A percentile compares a stretch with the other conserved stretches of the same genome.
phyloP scores from a whole-genome alignment of 176 grass and related monocot species.

The Paspalum vaginatum region DNA sequence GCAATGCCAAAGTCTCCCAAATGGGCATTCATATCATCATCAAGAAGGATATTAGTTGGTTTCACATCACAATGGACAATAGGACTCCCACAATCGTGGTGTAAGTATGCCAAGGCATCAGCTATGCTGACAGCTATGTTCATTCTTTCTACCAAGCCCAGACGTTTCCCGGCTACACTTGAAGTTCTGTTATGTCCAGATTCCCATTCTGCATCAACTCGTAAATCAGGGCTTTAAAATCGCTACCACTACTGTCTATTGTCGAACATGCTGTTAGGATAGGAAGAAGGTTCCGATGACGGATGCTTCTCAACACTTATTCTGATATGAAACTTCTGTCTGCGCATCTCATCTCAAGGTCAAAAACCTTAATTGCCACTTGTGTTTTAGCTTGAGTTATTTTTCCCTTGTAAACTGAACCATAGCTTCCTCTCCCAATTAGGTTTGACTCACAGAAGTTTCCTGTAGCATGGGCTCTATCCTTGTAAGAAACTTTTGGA shows the following conservation, averaged over 20 bases:
- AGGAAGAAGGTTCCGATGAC: slow-evolving; percentile 50
- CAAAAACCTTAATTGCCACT: slow-evolving; percentile 51
- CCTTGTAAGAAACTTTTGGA: slow-evolving; percentile 35
- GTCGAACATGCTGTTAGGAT: slow-evolving; percentile 51
- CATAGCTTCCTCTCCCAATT: background rate
- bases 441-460: background rate
- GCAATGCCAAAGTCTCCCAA: slow-evolving; percentile 63
- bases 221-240: slow-evolving; percentile 60
- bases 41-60: slow-evolving; percentile 53
- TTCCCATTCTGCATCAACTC: slow-evolving; percentile 44
- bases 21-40: slow-evolving; percentile 44
- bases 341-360: slow-evolving; percentile 33
- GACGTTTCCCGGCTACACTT: background rate
- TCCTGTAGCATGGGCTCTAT: slow-evolving; percentile 12
- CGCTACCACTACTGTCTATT: slow-evolving; percentile 26
- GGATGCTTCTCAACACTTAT: slow-evolving; percentile 48
- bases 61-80: slow-evolving; percentile 61
- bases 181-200: background rate
- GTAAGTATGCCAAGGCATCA: slow-evolving; percentile 53
- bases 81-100: slow-evolving; percentile 23
- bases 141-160: slow-evolving; percentile 42
- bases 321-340: slow-evolving; percentile 51
- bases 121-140: slow-evolving; percentile 35
- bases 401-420: background rate
- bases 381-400: background rate